phyloP scores from a whole-genome alignment of 495 filamentous ascomycete species.

The Hypoxylon fragiforme region DNA sequence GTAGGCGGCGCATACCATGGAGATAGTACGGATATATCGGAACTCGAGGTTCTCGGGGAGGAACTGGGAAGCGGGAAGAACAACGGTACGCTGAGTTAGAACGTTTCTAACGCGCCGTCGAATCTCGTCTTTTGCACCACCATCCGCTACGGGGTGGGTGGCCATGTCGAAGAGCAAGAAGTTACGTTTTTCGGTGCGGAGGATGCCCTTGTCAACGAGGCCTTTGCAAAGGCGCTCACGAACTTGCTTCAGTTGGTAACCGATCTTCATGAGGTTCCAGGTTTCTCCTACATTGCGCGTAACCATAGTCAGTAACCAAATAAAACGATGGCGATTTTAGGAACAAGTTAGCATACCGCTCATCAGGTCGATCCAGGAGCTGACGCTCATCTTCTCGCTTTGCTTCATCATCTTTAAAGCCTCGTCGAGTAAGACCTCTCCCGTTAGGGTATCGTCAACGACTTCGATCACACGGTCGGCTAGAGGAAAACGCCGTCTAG shows the following conservation, averaged over 20 bases:
- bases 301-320: conserved; percentile 30
- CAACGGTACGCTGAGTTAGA: conserved; percentile 90
- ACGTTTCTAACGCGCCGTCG: conserved; percentile 88
- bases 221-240: conserved; percentile 96
- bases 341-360: conserved; percentile 66
- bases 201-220: conserved; percentile 97
- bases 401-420: conserved; percentile 99
- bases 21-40: conserved; percentile 84
- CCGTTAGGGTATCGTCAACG: conserved; percentile 93
- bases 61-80: conserved; percentile 79
- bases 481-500: conserved; percentile 86
- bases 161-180: conserved; percentile 99
- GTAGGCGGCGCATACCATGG: conserved; percentile 97
- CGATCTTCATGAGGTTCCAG: conserved; percentile 99
- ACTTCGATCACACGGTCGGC: conserved; percentile 94
- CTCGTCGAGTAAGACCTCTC: conserved; percentile 96
- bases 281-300: conserved; percentile 73
- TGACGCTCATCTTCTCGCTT: conserved; percentile 99
- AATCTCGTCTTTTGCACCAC: conserved; percentile 96
- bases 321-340: background rate
- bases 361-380: conserved; percentile 97
- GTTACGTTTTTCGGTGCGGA: conserved; percentile 98
- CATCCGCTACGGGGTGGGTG: conserved; percentile 96
- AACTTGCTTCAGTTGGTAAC: conserved; percentile 98
- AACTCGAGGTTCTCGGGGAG: conserved; percentile 93